Base-by-base conservation (phyloP, 768 basidiomycete genomes). In the Tricholoma matsutake region DNA sequence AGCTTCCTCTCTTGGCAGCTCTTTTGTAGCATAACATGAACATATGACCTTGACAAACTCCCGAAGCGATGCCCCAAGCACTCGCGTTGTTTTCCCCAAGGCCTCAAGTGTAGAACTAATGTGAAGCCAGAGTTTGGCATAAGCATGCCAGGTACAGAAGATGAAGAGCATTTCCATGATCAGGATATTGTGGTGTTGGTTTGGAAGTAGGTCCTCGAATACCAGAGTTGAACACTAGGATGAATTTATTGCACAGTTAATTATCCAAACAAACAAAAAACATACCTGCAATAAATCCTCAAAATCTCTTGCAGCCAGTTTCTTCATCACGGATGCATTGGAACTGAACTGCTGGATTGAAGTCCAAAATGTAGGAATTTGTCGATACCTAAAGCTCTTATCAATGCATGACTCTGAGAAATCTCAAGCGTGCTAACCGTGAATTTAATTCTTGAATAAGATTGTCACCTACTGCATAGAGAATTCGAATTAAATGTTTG, bases 401-500 rank as follows among this genome's bases (percentile, higher is more conserved):
- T 52, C 31, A 57, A 43, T 37, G 13, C 55, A 22, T 28, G 18
- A 34, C 20, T 16, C 9, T 31, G 39, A 14, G 51, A 59, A 35
- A 39, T 32, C 22, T 20, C 16, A 32, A n/a, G 58, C 45, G 35
- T 57, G n/a, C 59, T 32, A 20, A 72, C 73, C 70, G 59, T 16
- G 29, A 18, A 63, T 75, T 64, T 7, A 75, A 58, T 54, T 70
- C 69, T 25, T 61, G 32, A 1, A 72, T 63, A n/a, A 61, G 20
- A 34, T 64, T 49, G 10, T 25, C 41, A 10, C 66, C 61, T 25
- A 47, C 18, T 2, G 69, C 61, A 62, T 75, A 57, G 11, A 78
- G 57, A 22, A 79, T 68, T 0, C 72, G 70, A 14, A 78, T 69
- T 0, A 79, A 67, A 51, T 80, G 77, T 0, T 61, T 71, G 16